Evolutionary conservation across 2,329 filamentous ascomycete genomes (phyloP).

Genomic region (Parafenestella ontariensis): DNA sequence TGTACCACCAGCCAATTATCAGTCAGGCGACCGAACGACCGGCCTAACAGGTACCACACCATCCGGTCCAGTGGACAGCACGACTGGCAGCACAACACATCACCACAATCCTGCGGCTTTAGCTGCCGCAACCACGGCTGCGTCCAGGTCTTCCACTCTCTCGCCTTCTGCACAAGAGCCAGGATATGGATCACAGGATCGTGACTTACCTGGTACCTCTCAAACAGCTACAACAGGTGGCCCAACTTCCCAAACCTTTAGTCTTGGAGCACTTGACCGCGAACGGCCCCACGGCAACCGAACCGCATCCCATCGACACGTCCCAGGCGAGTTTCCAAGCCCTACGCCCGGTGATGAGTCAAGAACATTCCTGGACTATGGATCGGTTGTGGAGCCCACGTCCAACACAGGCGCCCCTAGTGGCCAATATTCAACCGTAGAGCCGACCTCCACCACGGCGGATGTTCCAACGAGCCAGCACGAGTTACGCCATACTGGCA

Average conservation of each 20-base stretch:
- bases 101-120: slow-evolving; percentile 27
- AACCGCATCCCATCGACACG: slow-evolving; percentile 45
- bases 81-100: slow-evolving; percentile 4
- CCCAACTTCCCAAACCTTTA: background rate
- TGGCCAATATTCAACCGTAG: slow-evolving; percentile 5
- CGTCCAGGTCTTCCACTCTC: slow-evolving; percentile 8
- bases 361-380: slow-evolving; percentile 30
- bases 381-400: slow-evolving; percentile 6
- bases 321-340: slow-evolving; percentile 45
- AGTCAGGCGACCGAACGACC: background rate
- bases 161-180: slow-evolving; percentile 12
- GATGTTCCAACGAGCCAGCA: slow-evolving; percentile 9
- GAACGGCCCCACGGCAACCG: slow-evolving; percentile 29
- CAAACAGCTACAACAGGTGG: background rate
- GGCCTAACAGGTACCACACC: background rate
- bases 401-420: background rate
- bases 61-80: background rate
- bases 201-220: slow-evolving; percentile 19
- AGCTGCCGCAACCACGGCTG: slow-evolving; percentile 17
- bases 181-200: slow-evolving; percentile 23
- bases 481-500: slow-evolving; percentile 34
- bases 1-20: background rate
- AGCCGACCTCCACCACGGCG: background rate
- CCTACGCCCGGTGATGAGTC: slow-evolving; percentile 38
- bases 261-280: background rate